phyloP scores from a whole-genome alignment of 371 early-diverging fungal genomes.

The Mucor piriformis region DNA sequence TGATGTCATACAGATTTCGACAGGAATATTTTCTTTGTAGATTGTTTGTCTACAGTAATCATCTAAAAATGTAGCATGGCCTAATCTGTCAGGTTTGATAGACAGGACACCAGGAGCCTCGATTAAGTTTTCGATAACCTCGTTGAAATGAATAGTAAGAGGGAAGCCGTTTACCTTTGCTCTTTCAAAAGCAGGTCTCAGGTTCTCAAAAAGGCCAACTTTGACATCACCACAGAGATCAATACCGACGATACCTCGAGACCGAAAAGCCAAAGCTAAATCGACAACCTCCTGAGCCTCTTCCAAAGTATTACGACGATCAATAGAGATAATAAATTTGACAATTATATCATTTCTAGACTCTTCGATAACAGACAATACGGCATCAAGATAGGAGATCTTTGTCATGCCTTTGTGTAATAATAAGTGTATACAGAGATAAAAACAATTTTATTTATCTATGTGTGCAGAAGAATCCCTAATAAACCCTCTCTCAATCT shows the following conservation, averaged over 20 bases:
- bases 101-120: conserved; percentile 50
- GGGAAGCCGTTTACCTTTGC: conserved; percentile 55
- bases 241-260: conserved; percentile 58
- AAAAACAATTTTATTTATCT: neutral
- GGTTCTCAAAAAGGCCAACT: conserved; percentile 42
- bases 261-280: conserved; percentile 51
- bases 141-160: conserved; percentile 64
- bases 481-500: neutral
- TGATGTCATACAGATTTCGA: conserved; percentile 73
- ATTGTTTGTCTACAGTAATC: conserved; percentile 40
- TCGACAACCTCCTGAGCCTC: conserved; percentile 59
- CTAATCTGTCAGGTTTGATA: conserved; percentile 56
- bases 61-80: conserved; percentile 63
- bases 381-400: conserved; percentile 50
- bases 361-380: conserved; percentile 43
- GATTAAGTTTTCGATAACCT: conserved; percentile 45
- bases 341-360: conserved; percentile 44
- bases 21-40: conserved; percentile 43
- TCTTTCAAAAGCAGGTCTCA: conserved; percentile 55
- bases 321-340: conserved; percentile 57
- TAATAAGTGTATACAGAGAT: neutral
- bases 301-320: conserved; percentile 57
- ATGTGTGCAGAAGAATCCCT: neutral
- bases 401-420: conserved; percentile 55
- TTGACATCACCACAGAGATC: conserved; percentile 69